These are phyloP conservation scores for Penstemon eatonii DNA, from an alignment of 257 asterid genomes.

Conservation along the genomic window DNA sequence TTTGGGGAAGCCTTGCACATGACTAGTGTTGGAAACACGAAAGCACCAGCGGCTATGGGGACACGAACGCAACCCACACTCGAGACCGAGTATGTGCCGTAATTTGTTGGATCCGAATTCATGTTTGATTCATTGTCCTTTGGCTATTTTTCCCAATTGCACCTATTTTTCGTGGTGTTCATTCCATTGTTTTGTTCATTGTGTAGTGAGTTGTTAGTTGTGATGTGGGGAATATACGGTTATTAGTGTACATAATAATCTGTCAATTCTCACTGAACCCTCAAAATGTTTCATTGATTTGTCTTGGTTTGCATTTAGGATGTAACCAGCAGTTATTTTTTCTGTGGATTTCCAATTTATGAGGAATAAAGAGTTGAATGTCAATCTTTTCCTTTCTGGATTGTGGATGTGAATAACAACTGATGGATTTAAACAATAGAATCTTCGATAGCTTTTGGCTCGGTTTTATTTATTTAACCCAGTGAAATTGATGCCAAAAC, in stretches of 20 bases:
- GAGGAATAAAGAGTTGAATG: constrained; percentile 16
- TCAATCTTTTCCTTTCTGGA: neutral
- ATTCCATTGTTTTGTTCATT: constrained; percentile 35
- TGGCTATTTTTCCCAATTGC: constrained; percentile 3
- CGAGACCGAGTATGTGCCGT: constrained; percentile 43
- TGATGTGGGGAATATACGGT: constrained; percentile 35
- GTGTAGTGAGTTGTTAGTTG: constrained; percentile 20
- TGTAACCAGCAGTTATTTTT: constrained; percentile 12
- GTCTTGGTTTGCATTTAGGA: constrained; percentile 30
- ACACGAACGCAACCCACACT: constrained; percentile 42
- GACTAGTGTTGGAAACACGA: constrained; percentile 36
- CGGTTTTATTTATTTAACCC: too few relatives aligned
- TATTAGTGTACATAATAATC: constrained; percentile 36
- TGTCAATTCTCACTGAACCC: constrained; percentile 20
- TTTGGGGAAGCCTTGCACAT: constrained; percentile 43
- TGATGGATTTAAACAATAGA: too few relatives aligned
- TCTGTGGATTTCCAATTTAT: constrained; percentile 23
- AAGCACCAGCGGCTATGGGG: constrained; percentile 45
- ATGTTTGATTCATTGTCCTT: neutral
- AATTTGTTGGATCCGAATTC: constrained; percentile 9
- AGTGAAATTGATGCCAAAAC: too few relatives aligned
- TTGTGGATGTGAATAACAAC: neutral
- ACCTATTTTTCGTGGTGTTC: constrained; percentile 25
- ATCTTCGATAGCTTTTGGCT: too few relatives aligned
- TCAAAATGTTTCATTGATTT: constrained; percentile 21